Evolutionary conservation across 1,284 basidiomycete species (phyloP).

Genomic region (Papiliotrema flavescens): DNA sequence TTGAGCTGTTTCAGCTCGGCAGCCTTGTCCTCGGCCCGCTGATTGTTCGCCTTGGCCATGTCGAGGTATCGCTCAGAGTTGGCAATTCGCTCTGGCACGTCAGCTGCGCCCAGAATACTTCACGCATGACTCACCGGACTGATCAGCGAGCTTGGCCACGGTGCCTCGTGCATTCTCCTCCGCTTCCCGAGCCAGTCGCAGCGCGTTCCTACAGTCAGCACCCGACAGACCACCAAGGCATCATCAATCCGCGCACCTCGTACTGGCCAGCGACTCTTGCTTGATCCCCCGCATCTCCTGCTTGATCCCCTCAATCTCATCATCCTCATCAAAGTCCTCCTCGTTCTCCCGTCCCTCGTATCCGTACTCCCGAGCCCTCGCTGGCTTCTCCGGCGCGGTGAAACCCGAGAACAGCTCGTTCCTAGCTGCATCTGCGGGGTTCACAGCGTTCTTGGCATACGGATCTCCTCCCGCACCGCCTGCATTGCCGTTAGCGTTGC

Average conservation of each 20-base stretch:
- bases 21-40: slow-evolving; percentile 87
- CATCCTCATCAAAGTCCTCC: slow-evolving; percentile 75
- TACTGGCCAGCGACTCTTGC: slow-evolving; percentile 86
- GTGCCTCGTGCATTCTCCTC: slow-evolving; percentile 93
- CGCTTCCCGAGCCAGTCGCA: slow-evolving; percentile 87
- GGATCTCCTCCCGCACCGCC: slow-evolving; percentile 15
- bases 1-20: slow-evolving; percentile 85
- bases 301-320: slow-evolving; percentile 96
- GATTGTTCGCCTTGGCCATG: slow-evolving; percentile 83
- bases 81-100: slow-evolving; percentile 60
- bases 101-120: not conserved
- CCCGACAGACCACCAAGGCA: not conserved
- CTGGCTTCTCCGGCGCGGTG: slow-evolving; percentile 47
- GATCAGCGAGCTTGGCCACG: slow-evolving; percentile 80
- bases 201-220: slow-evolving; percentile 61
- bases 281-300: slow-evolving; percentile 85
- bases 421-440: slow-evolving; percentile 58
- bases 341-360: slow-evolving; percentile 47
- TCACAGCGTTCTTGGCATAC: slow-evolving; percentile 20
- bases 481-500: not conserved
- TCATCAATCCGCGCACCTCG: slow-evolving; percentile 54
- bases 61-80: slow-evolving; percentile 96
- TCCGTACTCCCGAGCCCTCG: slow-evolving; percentile 35
- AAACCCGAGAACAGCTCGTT: slow-evolving; percentile 54
- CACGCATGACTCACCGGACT: slow-evolving; percentile 67